Conservation (phyloP, 345 rosid species). For the Eutrema yunnanense region DNA sequence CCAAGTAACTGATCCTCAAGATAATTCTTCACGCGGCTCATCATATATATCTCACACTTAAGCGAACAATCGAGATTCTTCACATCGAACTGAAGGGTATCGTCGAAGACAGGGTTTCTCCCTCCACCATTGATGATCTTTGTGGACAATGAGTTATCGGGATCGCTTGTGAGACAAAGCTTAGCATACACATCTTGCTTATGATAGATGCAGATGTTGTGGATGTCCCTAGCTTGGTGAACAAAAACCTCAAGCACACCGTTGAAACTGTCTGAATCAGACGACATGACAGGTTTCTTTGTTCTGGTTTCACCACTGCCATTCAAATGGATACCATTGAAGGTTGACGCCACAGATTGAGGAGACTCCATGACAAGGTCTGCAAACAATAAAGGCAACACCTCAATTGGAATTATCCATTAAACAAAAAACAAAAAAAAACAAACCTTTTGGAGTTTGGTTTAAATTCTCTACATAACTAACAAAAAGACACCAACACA, state of each 20-base stretch:
- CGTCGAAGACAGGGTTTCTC: slow-evolving; percentile 92
- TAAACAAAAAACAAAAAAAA: no score
- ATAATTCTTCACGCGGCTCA: slow-evolving; percentile 97
- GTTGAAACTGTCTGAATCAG: slow-evolving; percentile 33
- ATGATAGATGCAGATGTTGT: slow-evolving; percentile 97
- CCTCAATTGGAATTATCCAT: neutral
- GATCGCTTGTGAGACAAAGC: slow-evolving; percentile 77
- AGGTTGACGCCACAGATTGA: slow-evolving; percentile 75
- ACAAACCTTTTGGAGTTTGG: neutral
- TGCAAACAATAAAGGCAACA: slow-evolving; percentile 15
- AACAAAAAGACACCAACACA: neutral
- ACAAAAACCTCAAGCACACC: slow-evolving; percentile 77
- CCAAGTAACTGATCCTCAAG: slow-evolving; percentile 96
- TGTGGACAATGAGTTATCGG: slow-evolving; percentile 61
- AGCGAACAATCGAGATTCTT: slow-evolving; percentile 62
- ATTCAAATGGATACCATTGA: slow-evolving; percentile 43
- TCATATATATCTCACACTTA: slow-evolving; percentile 92
- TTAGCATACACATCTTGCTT: slow-evolving; percentile 99
- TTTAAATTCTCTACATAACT: neutral
- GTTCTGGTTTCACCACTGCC: slow-evolving; percentile 30
- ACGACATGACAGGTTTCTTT: slow-evolving; percentile 27
- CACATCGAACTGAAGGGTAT: slow-evolving; percentile 57
- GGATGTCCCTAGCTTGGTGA: slow-evolving; percentile 95
- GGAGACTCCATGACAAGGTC: slow-evolving; percentile 77
- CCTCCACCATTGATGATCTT: slow-evolving; percentile 98